Evolutionary conservation across 1,284 basidiomycete genomes (phyloP).

Genomic region (Papiliotrema terrestris): DNA sequence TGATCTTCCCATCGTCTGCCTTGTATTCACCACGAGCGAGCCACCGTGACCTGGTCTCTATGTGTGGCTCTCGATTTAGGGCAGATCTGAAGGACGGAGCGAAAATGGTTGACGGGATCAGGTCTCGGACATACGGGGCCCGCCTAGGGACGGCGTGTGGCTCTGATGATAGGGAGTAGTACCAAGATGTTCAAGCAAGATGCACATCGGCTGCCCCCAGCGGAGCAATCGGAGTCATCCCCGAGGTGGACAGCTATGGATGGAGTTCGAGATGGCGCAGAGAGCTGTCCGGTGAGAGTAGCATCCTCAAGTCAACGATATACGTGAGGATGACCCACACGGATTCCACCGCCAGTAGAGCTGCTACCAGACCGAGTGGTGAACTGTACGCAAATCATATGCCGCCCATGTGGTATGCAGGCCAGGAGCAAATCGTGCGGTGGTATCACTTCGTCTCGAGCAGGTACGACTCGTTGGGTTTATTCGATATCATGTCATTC

Average conservation of each 20-base stretch:
- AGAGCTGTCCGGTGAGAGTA: constrained; percentile 27
- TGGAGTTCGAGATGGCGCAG: constrained; percentile 45
- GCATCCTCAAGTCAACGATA: constrained; percentile 33
- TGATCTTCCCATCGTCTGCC: background rate
- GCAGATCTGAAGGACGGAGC: background rate
- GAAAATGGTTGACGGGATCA: background rate
- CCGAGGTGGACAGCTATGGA: constrained; percentile 50
- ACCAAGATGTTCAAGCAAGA: background rate
- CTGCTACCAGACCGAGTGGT: constrained; percentile 22
- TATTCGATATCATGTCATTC: constrained; percentile 49
- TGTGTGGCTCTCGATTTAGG: constrained; percentile 4
- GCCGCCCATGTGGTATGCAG: background rate
- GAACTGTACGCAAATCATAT: constrained; percentile 9
- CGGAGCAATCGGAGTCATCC: constrained; percentile 15
- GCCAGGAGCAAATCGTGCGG: constrained; percentile 11
- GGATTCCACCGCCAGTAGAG: background rate
- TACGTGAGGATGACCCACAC: constrained; percentile 18
- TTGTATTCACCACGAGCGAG: constrained; percentile 12
- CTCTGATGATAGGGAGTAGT: no score
- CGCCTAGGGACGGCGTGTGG: no score
- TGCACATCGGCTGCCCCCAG: background rate
- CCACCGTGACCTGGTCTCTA: constrained; percentile 1
- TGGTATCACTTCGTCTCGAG: constrained; percentile 41
- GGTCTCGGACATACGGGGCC: constrained; percentile 1
- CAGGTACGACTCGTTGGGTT: constrained; percentile 36